Conservation (phyloP, 2,329 filamentous ascomycete species). For the Acrocalymma vagum region DNA sequence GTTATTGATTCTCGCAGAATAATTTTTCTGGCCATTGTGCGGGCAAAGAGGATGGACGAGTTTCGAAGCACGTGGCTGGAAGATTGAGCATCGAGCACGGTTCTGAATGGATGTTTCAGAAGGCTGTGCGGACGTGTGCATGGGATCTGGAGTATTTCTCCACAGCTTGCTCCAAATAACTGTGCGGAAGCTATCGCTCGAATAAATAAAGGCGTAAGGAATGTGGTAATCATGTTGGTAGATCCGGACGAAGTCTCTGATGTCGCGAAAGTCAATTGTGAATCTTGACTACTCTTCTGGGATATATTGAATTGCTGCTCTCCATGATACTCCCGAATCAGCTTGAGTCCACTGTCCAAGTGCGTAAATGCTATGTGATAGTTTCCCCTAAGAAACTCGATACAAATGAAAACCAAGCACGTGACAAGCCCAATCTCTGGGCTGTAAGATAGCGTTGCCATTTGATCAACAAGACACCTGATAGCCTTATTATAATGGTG, state of each 20-base stretch:
- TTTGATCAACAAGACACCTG: conserved; percentile 38
- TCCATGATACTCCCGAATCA: conserved; percentile 34
- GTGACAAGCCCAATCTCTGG: conserved; percentile 51
- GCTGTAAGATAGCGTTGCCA: conserved; percentile 39
- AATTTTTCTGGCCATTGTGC: conserved; percentile 8
- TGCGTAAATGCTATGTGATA: conserved; percentile 52
- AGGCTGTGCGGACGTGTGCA: conserved; percentile 5
- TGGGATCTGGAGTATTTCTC: conserved; percentile 13
- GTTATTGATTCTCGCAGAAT: conserved; percentile 2
- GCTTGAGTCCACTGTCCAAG: conserved; percentile 54
- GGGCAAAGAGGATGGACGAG: conserved; percentile 19
- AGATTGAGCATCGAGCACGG: conserved; percentile 23
- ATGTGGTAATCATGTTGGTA: background rate
- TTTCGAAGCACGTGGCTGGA: conserved; percentile 30
- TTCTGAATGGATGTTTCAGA: conserved; percentile 10
- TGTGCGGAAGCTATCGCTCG: conserved; percentile 25
- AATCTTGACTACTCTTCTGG: conserved; percentile 6
- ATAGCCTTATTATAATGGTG: conserved; percentile 55
- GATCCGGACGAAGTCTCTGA: background rate
- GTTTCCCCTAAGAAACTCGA: conserved; percentile 54
- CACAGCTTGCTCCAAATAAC: conserved; percentile 23
- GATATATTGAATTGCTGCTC: too few relatives aligned
- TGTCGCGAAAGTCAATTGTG: background rate
- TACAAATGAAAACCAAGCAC: conserved; percentile 54
- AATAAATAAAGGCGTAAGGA: conserved; percentile 30